Evolutionary conservation across 257 asterid species (phyloP).

Genomic region (Solanum gandarillasii): DNA sequence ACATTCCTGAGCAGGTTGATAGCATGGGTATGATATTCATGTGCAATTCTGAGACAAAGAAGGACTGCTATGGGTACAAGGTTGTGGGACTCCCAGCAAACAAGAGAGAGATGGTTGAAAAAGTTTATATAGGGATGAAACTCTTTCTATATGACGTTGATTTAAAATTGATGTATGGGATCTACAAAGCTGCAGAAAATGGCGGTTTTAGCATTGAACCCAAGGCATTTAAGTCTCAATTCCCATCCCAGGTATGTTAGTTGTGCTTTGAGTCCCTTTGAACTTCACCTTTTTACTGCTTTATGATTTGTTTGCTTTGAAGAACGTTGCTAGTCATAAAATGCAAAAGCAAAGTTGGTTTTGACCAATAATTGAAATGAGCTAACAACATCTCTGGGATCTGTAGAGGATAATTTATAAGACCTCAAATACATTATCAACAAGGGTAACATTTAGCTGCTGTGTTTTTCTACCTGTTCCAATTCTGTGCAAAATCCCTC

Average conservation of each 20-base stretch:
- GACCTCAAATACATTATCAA: neutral
- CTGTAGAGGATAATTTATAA: neutral
- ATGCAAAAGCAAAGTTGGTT: neutral
- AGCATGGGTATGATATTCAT: conserved; percentile 88
- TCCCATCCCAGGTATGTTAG: conserved; percentile 79
- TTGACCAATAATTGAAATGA: neutral
- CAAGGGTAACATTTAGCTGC: neutral
- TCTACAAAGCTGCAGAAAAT: conserved; percentile 62
- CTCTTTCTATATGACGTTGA: conserved; percentile 69
- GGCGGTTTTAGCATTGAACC: conserved; percentile 83
- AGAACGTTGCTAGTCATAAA: neutral
- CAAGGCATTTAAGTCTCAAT: conserved; percentile 73
- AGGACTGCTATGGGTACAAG: conserved; percentile 58
- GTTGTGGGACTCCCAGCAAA: conserved; percentile 80
- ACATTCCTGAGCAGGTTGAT: conserved; percentile 44
- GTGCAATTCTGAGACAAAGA: conserved; percentile 78
- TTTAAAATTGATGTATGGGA: conserved; percentile 61
- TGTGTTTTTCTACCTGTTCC: neutral
- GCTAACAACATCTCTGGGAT: neutral
- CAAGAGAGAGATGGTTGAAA: conserved; percentile 56
- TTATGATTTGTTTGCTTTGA: neutral
- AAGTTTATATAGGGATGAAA: conserved; percentile 73
- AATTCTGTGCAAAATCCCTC: neutral
- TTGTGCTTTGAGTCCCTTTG: neutral
- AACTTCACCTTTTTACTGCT: neutral